A percentile compares a stretch with the other conserved stretches of the same genome.
Conservation (phyloP, 2,329 filamentous ascomycete species). For the Plectosphaerella cucumerina region DNA sequence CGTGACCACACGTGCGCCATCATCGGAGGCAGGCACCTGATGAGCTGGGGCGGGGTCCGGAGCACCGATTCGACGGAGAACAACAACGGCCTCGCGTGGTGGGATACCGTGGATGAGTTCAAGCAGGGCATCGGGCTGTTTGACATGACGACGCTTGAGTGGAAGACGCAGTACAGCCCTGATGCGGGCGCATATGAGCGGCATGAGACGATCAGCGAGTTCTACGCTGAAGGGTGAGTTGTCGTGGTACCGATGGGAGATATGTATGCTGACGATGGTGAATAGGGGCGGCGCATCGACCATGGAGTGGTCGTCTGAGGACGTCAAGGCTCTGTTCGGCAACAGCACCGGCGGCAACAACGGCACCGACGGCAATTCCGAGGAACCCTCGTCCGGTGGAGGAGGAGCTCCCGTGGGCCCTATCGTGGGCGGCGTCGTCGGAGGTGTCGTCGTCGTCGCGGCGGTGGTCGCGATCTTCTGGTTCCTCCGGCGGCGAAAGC, state of each 20-base stretch:
- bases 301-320: not conserved
- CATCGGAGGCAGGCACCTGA: constrained; percentile 4
- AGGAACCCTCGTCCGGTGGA: not conserved
- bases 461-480: constrained; percentile 6
- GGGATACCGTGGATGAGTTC: not conserved
- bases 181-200: constrained; percentile 2
- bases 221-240: constrained; percentile 1
- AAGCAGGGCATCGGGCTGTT: constrained; percentile 2
- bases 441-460: constrained; percentile 4
- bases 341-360: not conserved
- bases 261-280: not conserved
- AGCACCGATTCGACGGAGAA: too few species aligned
- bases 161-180: not conserved
- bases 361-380: not conserved
- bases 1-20: constrained; percentile 1
- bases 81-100: not conserved
- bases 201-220: not conserved
- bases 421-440: constrained; percentile 4
- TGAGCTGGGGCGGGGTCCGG: not conserved
- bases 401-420: not conserved
- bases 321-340: not conserved
- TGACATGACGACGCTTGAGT: constrained; percentile 5
- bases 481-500: constrained; percentile 7
- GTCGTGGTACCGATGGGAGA: not conserved
- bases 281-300: not conserved